phyloP scores from a whole-genome alignment of 75 land plant species.

The Pinus albicaulis region DNA sequence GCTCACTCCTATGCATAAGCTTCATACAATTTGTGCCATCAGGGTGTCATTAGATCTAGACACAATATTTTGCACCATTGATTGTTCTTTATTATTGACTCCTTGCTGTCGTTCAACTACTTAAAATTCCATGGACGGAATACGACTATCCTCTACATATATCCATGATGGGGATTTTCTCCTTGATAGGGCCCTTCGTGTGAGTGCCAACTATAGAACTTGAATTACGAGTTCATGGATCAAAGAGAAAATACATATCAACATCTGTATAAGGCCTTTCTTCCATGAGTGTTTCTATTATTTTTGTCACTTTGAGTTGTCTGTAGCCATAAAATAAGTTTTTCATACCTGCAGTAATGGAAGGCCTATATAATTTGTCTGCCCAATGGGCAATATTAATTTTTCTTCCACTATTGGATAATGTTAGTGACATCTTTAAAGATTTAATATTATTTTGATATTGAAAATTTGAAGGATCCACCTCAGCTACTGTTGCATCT shows the following conservation, averaged over 20 bases:
- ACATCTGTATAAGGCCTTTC: constrained; percentile 79
- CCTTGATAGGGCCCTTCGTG: constrained; percentile 88
- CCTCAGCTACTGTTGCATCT: constrained; percentile 55
- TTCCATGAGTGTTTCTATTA: constrained; percentile 90
- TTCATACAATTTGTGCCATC: too few species aligned
- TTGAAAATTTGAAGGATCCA: constrained; percentile 77
- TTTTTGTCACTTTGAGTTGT: constrained; percentile 79
- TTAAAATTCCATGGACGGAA: too few species aligned
- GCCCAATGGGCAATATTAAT: constrained; percentile 91
- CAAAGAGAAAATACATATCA: constrained; percentile 75
- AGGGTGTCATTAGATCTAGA: too few species aligned
- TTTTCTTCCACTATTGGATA: constrained; percentile 70
- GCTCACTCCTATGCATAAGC: too few species aligned
- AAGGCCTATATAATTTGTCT: constrained; percentile 84
- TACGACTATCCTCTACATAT: too few species aligned
- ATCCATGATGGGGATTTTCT: too few species aligned
- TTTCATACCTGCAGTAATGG: constrained; percentile 91
- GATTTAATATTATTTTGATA: constrained; percentile 94
- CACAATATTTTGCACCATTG: too few species aligned
- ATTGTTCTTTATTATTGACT: too few species aligned
- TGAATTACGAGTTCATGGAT: constrained; percentile 89
- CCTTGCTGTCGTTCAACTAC: too few species aligned
- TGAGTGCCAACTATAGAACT: constrained; percentile 44
- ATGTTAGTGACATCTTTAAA: constrained; percentile 59
- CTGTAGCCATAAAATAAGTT: constrained; percentile 79